Evolutionary conservation across 352 stramenopile species (phyloP), one percentile per base, ranked within the genome.

Genomic region (Blastocystis sp.): DNA sequence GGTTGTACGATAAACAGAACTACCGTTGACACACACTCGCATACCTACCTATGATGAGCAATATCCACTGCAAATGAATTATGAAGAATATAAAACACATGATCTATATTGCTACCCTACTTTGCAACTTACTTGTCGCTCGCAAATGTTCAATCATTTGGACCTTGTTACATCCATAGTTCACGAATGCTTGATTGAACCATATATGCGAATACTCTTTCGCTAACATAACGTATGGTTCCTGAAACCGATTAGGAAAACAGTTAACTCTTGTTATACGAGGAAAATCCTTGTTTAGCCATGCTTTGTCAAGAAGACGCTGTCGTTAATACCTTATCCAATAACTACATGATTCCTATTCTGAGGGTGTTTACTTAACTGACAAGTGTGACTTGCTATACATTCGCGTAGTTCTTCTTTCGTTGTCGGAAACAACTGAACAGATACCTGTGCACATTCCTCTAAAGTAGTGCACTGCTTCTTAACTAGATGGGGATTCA

Each of bases 81-180:
- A 7, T 53, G 26, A 37, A 45, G 15, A 26, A 84, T 23, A 34
- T 66, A 66, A 47, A 84, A 84, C 20, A 26, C 26, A 64, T 84
- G 62, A 2, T 53, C 73, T 47, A 45, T 9, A 29, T 43, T 69
- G 7, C 18, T 0, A 20, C 15, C 20, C 20, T 20, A 7, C 23
- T 37, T 45, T 37, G 13, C n/a, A 20, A 23, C 62, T 20, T 37
- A 73, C 62, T 41, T 15, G 29, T 15, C 20, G 7, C 23, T 20
- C 73, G 73, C 8, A 84, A 26, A 18, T 20, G 34, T 61, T 84
- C 73, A 23, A 84, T 64, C 29, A 66, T 66, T 11, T 47, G 45
- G 3, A 84, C 62, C 50, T 84, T 84, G 29, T 84, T 84, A 37
- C 59, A 84, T 13, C 73, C 73, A 53, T 66, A 84, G 15, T 84